Percentiles rank a stretch among this genome's conserved stretches.
phyloP scores from a whole-genome alignment of 352 stramenopile species.

The Phytophthora quininea region DNA sequence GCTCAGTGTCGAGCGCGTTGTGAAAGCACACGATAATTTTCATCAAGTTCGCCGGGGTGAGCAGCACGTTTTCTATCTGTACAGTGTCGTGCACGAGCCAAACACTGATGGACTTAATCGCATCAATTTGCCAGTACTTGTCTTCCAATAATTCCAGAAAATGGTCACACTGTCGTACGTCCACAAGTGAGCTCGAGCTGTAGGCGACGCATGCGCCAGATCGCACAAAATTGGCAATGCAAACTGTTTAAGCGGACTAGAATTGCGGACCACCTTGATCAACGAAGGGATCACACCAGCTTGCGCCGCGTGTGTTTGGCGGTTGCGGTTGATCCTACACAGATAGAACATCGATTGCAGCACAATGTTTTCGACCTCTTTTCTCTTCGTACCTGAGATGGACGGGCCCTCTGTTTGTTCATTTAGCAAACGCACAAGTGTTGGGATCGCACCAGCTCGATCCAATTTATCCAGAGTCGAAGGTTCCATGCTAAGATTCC shows the following conservation, averaged over 20 bases:
- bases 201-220: constrained; percentile 89
- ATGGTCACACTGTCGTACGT: constrained; percentile 79
- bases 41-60: constrained; percentile 68
- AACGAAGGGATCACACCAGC: constrained; percentile 92
- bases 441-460: constrained; percentile 85
- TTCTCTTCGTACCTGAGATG: constrained; percentile 48
- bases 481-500: constrained; percentile 92
- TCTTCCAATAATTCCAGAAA: constrained; percentile 90
- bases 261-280: constrained; percentile 81
- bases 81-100: constrained; percentile 86
- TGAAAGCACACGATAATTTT: constrained; percentile 79
- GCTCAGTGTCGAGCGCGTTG: constrained; percentile 66
- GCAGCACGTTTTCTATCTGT: constrained; percentile 84
- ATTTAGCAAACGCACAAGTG: constrained; percentile 80
- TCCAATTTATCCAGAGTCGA: constrained; percentile 90
- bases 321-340: constrained; percentile 91
- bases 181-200: constrained; percentile 87
- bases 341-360: constrained; percentile 94
- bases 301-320: constrained; percentile 89
- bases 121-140: constrained; percentile 91
- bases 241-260: constrained; percentile 92
- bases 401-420: constrained; percentile 39
- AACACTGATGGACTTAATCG: constrained; percentile 87
- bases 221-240: constrained; percentile 92
- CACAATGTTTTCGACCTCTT: constrained; percentile 92